Evolutionary conservation across 78 protist genomes (phyloP).

Genomic region (Planoprotostelium fungivorum): DNA sequence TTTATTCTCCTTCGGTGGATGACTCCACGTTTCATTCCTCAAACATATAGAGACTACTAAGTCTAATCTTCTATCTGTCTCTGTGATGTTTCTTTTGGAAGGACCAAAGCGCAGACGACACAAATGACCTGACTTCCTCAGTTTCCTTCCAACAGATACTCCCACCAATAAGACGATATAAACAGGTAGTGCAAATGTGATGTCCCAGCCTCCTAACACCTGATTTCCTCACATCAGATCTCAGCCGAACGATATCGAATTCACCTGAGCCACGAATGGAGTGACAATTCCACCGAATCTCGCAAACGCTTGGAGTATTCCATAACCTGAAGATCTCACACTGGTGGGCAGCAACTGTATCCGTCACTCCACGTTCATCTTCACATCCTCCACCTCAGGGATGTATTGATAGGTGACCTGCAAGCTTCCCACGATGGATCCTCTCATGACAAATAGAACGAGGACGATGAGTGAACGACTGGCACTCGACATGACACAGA

Average conservation of each 20-base stretch:
- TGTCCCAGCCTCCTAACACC: too few relatives aligned
- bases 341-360: not conserved
- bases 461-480: not conserved
- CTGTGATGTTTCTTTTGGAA: too few relatives aligned
- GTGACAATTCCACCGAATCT: not conserved
- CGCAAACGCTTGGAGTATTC: not conserved
- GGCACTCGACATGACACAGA: not conserved
- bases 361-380: not conserved
- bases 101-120: too few relatives aligned
- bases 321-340: not conserved
- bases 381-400: not conserved
- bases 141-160: too few relatives aligned
- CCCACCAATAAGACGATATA: too few relatives aligned
- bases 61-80: too few relatives aligned
- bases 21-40: too few relatives aligned
- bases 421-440: not conserved
- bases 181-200: too few relatives aligned
- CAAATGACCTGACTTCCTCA: too few relatives aligned
- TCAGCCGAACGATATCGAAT: not conserved
- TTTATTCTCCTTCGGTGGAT: too few relatives aligned
- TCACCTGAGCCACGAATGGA: not conserved
- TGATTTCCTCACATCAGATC: too few relatives aligned
- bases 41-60: too few relatives aligned
- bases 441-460: not conserved
- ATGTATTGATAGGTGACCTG: not conserved